Evolutionary conservation across 352 stramenopile genomes (phyloP).

Genomic region (Pythium diclinum): DNA sequence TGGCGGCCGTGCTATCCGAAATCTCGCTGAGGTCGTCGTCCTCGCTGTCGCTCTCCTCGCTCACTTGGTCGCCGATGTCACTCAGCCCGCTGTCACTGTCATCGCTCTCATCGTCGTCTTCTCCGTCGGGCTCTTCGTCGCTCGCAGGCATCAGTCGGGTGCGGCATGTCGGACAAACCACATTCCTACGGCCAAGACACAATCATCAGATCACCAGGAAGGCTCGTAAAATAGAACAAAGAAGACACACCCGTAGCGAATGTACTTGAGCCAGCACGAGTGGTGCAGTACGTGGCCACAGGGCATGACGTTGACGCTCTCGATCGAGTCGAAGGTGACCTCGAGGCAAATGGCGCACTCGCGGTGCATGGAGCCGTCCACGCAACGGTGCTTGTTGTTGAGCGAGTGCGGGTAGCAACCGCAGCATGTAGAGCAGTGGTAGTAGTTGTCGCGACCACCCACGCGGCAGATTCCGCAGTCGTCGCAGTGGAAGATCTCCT

Average conservation of each 20-base stretch:
- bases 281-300: conserved; percentile 77
- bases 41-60: conserved; percentile 14
- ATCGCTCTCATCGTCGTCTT: conserved; percentile 14
- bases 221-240: not conserved
- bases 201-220: not conserved
- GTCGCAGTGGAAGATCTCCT: conserved; percentile 74
- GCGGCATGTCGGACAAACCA: conserved; percentile 61
- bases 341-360: conserved; percentile 82
- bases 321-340: conserved; percentile 71
- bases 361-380: conserved; percentile 77
- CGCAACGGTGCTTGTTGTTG: conserved; percentile 70
- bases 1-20: not conserved
- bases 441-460: conserved; percentile 74
- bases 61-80: not conserved
- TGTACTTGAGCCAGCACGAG: conserved; percentile 61
- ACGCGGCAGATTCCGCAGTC: conserved; percentile 78
- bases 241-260: conserved; percentile 51
- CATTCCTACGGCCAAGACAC: conserved; percentile 32
- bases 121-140: conserved; percentile 11
- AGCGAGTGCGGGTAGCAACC: conserved; percentile 75
- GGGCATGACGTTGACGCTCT: conserved; percentile 63
- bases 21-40: not conserved
- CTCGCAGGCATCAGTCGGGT: conserved; percentile 44
- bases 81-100: conserved; percentile 12
- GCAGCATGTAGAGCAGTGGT: conserved; percentile 75